Conservation (phyloP, 2,329 filamentous ascomycete genomes). For the Talaromyces sp. region DNA sequence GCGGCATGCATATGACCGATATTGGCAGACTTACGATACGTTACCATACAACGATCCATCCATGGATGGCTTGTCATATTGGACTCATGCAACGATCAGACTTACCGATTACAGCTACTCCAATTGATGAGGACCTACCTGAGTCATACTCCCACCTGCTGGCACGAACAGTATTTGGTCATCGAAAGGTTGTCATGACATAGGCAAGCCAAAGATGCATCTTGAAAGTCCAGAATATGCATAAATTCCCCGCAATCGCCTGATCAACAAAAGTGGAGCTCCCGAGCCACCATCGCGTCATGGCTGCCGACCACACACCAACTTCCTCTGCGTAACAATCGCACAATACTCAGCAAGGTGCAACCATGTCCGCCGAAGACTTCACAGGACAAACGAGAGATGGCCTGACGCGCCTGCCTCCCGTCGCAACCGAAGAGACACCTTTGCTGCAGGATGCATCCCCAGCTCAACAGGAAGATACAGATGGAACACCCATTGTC, state of each 20-base stretch:
- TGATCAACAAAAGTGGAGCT: not conserved
- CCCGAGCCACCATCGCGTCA: not conserved
- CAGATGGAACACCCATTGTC: slow-evolving; percentile 25
- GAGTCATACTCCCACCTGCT: not conserved
- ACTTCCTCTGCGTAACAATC: not conserved
- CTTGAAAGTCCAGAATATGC: too few relatives aligned
- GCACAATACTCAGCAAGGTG: not conserved
- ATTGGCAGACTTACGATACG: not conserved
- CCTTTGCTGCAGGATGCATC: slow-evolving; percentile 14
- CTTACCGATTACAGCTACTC: not conserved
- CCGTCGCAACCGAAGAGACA: slow-evolving; percentile 19
- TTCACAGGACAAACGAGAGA: slow-evolving; percentile 14
- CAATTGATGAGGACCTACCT: not conserved
- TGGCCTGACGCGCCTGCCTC: slow-evolving; percentile 15
- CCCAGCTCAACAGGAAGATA: slow-evolving; percentile 11
- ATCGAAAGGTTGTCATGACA: not conserved
- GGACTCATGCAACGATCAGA: not conserved
- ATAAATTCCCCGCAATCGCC: slow-evolving; percentile 1
- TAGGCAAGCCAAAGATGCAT: not conserved
- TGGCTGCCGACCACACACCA: not conserved
- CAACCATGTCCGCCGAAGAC: slow-evolving; percentile 10
- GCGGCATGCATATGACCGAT: not conserved
- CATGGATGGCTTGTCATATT: not conserved
- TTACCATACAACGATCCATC: not conserved
- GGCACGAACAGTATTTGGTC: not conserved